Evolutionary conservation across 176 grass and related monocot species (phyloP).

Genomic region (Lolium rigidum): DNA sequence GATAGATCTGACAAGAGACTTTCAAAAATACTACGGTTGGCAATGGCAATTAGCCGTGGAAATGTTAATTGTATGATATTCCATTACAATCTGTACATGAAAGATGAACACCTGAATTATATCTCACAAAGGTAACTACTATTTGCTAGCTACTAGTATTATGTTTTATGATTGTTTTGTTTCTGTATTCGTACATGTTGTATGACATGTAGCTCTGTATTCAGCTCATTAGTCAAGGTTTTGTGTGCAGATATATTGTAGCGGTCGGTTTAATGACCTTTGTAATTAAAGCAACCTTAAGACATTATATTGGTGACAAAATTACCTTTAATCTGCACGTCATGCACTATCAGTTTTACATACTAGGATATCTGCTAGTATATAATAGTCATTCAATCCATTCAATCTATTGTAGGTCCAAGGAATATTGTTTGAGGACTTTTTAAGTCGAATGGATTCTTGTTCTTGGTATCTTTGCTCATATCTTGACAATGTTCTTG

Average conservation of each 20-base stretch:
- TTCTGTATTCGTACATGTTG: conserved; percentile 16
- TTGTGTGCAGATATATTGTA: not conserved
- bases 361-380: conserved; percentile 1
- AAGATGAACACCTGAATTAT: conserved; percentile 90
- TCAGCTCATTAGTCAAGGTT: not conserved
- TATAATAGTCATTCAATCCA: not conserved
- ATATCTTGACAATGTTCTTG: conserved; percentile 28
- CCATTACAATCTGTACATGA: conserved; percentile 97
- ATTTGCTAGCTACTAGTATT: not conserved
- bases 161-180: not conserved
- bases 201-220: not conserved
- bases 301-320: conserved; percentile 2
- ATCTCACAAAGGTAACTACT: conserved; percentile 87
- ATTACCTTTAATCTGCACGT: not conserved
- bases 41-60: conserved; percentile 76
- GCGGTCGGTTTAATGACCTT: not conserved
- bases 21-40: conserved; percentile 71
- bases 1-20: conserved; percentile 87
- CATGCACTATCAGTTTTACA: conserved; percentile 16
- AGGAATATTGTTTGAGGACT: conserved; percentile 12
- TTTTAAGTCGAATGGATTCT: conserved; percentile 17
- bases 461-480: conserved; percentile 7
- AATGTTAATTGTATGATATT: conserved; percentile 88
- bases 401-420: not conserved
- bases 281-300: conserved; percentile 2